phyloP scores from a whole-genome alignment of 2,329 filamentous ascomycete species.

The Diplocarpon rosae region DNA sequence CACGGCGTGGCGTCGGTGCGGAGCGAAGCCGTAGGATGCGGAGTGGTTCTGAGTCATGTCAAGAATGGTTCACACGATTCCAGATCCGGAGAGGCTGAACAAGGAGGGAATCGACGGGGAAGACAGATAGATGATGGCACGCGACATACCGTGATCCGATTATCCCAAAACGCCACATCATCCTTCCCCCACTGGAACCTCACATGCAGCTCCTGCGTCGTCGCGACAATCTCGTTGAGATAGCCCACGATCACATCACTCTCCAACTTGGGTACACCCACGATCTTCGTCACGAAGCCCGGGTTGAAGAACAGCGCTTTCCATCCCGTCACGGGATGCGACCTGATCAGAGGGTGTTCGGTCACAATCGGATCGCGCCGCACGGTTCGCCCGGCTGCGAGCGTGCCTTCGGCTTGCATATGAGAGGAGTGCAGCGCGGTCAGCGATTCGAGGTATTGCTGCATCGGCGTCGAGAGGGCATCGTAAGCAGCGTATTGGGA shows the following conservation, averaged over 20 bases:
- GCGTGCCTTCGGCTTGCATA: conserved; percentile 20
- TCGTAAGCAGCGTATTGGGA: conserved; percentile 49
- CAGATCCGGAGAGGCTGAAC: not conserved
- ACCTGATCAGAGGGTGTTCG: conserved; percentile 45
- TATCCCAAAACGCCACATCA: conserved; percentile 61
- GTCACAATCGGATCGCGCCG: conserved; percentile 42
- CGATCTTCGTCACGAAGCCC: conserved; percentile 45
- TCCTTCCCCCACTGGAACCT: conserved; percentile 53
- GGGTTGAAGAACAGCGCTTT: conserved; percentile 50
- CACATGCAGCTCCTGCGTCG: conserved; percentile 57
- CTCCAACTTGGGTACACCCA: conserved; percentile 46
- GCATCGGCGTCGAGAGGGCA: conserved; percentile 41
- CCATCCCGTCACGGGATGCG: conserved; percentile 51
- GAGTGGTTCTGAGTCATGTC: conserved; percentile 35
- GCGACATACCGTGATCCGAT: conserved; percentile 32
- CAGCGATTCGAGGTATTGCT: conserved; percentile 45
- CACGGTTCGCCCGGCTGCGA: conserved; percentile 38
- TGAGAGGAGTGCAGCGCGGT: conserved; percentile 44
- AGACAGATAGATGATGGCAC: not conserved
- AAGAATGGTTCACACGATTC: not conserved
- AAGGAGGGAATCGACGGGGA: not conserved
- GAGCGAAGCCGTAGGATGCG: conserved; percentile 44
- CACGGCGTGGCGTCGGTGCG: conserved; percentile 43
- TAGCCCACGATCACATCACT: conserved; percentile 39
- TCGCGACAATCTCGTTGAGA: conserved; percentile 43